A percentile compares a stretch with the other conserved stretches of the same genome.
phyloP scores from a whole-genome alignment of 2,329 filamentous ascomycete genomes.

The Claviceps sp. region DNA sequence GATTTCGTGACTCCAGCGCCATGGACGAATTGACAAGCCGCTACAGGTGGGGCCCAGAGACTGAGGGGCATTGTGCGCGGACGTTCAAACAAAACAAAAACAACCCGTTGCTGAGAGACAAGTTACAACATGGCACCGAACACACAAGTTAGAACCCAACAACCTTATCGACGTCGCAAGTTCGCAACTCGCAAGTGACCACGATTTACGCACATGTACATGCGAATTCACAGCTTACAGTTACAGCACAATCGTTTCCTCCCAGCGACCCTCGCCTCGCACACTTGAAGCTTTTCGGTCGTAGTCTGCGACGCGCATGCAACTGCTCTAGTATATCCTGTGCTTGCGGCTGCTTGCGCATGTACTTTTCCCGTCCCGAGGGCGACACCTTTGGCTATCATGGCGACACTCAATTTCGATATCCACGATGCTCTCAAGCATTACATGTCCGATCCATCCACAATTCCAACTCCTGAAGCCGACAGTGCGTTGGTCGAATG shows the following conservation, averaged over 20 bases:
- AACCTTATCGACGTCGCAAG: not conserved
- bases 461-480: slow-evolving; percentile 75
- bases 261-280: not conserved
- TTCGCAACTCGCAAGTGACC: not conserved
- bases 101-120: slow-evolving; percentile 13
- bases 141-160: not conserved
- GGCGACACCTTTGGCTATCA: slow-evolving; percentile 24
- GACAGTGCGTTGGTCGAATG: slow-evolving; percentile 74
- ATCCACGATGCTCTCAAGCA: slow-evolving; percentile 93
- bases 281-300: not conserved
- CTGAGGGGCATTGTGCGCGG: slow-evolving; percentile 10
- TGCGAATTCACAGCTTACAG: not conserved
- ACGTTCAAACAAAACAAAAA: slow-evolving; percentile 21
- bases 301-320: not conserved
- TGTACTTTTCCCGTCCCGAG: slow-evolving; percentile 6
- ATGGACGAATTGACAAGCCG: not conserved
- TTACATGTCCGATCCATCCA: slow-evolving; percentile 85
- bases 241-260: not conserved
- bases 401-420: slow-evolving; percentile 77
- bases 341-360: not conserved
- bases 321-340: not conserved
- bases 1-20: not conserved
- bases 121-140: slow-evolving; percentile 3
- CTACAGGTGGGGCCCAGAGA: slow-evolving; percentile 5
- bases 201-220: not conserved